These are phyloP conservation scores for Priceomyces medius DNA, from an alignment of 805 yeast genomes.

Conservation along the genomic window DNA sequence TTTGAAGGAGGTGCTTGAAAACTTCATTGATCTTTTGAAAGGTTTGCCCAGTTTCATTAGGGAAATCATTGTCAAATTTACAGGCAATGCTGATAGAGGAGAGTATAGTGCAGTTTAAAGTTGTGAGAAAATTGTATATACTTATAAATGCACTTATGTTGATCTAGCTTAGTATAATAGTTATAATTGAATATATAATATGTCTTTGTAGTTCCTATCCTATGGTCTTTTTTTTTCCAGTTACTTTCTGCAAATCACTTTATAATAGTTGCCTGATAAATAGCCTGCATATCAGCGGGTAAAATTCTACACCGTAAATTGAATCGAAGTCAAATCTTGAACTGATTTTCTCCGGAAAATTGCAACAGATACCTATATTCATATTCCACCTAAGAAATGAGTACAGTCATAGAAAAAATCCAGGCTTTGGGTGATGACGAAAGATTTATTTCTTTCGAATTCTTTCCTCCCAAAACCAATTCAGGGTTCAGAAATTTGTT, in stretches of 20 bases:
- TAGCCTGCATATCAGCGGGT: not conserved
- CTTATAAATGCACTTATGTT: not conserved
- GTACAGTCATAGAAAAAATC: conserved; percentile 53
- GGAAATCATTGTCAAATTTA: conserved; percentile 68
- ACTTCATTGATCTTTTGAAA: conserved; percentile 53
- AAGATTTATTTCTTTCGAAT: conserved; percentile 82
- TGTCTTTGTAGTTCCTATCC: not conserved
- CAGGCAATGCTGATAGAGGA: conserved; percentile 65
- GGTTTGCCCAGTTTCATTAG: conserved; percentile 64
- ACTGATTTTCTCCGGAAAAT: not conserved
- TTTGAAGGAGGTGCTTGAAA: conserved; percentile 69
- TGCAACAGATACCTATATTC: not conserved
- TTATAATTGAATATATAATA: conserved; percentile 1
- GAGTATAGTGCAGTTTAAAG: conserved; percentile 88
- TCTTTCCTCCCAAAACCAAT: conserved; percentile 96
- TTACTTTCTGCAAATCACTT: not conserved
- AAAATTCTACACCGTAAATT: not conserved
- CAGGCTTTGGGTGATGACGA: conserved; percentile 47
- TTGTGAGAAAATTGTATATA: conserved; percentile 15
- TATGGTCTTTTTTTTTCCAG: not conserved
- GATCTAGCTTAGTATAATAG: not conserved
- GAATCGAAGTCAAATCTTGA: not conserved
- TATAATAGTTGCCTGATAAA: too few relatives aligned
- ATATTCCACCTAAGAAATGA: too few relatives aligned
- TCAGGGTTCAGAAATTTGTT: conserved; percentile 80